Evolutionary conservation across 1,284 basidiomycete species (phyloP), one percentile per base, ranked within the genome.

Genomic region (Fistulina hepatica): DNA sequence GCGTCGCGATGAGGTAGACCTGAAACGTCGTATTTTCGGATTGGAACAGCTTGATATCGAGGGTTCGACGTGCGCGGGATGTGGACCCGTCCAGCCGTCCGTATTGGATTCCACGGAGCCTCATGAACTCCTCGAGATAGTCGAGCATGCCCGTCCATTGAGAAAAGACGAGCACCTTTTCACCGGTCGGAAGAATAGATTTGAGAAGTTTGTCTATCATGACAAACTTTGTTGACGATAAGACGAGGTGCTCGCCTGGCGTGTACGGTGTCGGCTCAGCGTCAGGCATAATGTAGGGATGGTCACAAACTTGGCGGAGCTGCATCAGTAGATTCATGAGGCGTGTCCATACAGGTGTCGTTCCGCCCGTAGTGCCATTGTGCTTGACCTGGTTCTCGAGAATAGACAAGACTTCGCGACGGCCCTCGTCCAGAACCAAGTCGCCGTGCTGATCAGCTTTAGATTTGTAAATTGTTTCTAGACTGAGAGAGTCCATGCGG

Each of bases 121-220:
- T 63, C 70, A 90, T 75, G 58, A 85, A 88, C 52, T 92, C 88
- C 41, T 86, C 85, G 21, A 92, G 62, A 41, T 88, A 69, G 52
- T 92, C 84, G 12, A 92, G 69, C 70, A 92, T 81, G 35, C 85
- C 78, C 36, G 64, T 60, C 64, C 69, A 20, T 3, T 16, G 10
- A 39, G 16, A 81, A 57, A 91, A 92, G 42, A 92, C 81, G 24
- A 92, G 65, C 12, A 86, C 83, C 12, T 82, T 73, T 50, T 92
- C 88, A 5, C 79, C 84, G 48, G 79, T 79, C 0, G 81, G 75
- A 44, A 90, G 76, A 44, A 86, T 69, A 44, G 84, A 68, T 5
- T 69, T 65, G 10, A 92, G 68, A 6, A 92, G 66, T 51, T 81
- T 81, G 63, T 92, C 88, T 33, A 92, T 74, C 20, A 73, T 69